Conservation (phyloP, 2,329 filamentous ascomycete species). For the Chrysoporthe cubensis region DNA sequence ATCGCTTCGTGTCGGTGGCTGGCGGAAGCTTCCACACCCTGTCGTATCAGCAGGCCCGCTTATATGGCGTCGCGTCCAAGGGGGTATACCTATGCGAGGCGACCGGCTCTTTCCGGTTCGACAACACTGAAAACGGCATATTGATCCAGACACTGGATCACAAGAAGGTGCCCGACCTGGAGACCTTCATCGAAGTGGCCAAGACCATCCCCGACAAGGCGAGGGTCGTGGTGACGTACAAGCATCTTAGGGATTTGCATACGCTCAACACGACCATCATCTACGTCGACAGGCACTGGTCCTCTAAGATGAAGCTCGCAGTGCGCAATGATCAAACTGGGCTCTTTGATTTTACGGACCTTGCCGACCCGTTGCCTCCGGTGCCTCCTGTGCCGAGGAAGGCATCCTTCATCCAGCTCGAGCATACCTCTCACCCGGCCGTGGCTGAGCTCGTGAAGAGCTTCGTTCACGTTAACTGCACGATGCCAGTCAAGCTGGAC, state of each 20-base stretch:
- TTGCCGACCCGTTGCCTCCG: conserved; percentile 80
- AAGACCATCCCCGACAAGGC: conserved; percentile 80
- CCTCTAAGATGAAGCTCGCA: conserved; percentile 89
- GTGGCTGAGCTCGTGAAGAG: conserved; percentile 94
- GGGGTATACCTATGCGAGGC: conserved; percentile 96
- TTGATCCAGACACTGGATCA: conserved; percentile 92
- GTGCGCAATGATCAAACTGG: conserved; percentile 73
- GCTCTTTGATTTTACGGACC: conserved; percentile 70
- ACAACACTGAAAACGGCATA: conserved; percentile 76
- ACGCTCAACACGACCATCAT: conserved; percentile 92
- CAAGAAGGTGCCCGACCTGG: conserved; percentile 83
- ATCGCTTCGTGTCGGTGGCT: conserved; percentile 91
- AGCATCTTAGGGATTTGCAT: conserved; percentile 92
- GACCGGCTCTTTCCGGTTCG: conserved; percentile 82
- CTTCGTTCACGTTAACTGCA: conserved; percentile 91
- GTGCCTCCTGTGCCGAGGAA: conserved; percentile 72
- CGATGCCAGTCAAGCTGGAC: conserved; percentile 94
- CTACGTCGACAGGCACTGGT: conserved; percentile 94
- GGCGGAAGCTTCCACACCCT: conserved; percentile 94
- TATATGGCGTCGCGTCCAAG: conserved; percentile 89
- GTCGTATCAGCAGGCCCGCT: conserved; percentile 95
- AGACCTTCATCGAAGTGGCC: conserved; percentile 90
- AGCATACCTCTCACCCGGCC: conserved; percentile 83
- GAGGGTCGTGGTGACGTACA: conserved; percentile 88
- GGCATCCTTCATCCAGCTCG: conserved; percentile 89